Evolutionary conservation across 352 stramenopile species (phyloP).

Genomic region (Hyaloperonospora brassicae): DNA sequence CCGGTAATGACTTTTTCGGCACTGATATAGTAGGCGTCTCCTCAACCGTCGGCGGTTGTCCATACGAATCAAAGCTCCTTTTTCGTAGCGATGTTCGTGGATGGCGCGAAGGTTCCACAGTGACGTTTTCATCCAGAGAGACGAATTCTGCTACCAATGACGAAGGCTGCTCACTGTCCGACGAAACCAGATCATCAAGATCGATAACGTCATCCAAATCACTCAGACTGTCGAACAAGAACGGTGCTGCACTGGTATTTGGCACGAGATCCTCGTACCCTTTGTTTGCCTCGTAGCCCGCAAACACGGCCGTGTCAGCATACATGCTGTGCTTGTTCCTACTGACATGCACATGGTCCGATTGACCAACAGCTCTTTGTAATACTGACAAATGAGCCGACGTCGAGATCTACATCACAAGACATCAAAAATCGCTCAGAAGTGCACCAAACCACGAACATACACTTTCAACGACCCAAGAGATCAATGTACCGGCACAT

Average conservation of each 20-base stretch:
- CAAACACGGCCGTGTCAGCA: slow-evolving; percentile 2
- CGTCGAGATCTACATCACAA: background rate
- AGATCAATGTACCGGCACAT: slow-evolving; percentile 8
- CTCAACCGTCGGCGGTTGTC: slow-evolving; percentile 3
- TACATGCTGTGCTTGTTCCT: slow-evolving; percentile 6
- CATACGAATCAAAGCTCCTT: slow-evolving; percentile 6
- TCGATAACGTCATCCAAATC: slow-evolving; percentile 55
- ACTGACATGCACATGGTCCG: slow-evolving; percentile 13
- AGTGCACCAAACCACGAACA: too few relatives aligned
- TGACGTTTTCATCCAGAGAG: slow-evolving; percentile 24
- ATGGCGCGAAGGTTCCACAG: slow-evolving; percentile 12
- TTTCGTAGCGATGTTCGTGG: slow-evolving; percentile 12
- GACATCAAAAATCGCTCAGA: too few relatives aligned
- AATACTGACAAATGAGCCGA: slow-evolving; percentile 7
- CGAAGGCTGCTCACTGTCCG: slow-evolving; percentile 29
- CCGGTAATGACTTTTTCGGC: slow-evolving; percentile 6
- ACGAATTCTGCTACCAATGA: slow-evolving; percentile 23
- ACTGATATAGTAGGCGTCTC: slow-evolving; percentile 3
- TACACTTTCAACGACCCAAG: too few relatives aligned
- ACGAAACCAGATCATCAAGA: slow-evolving; percentile 44
- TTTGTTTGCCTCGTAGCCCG: slow-evolving; percentile 14
- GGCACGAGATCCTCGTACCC: slow-evolving; percentile 12
- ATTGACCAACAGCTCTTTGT: slow-evolving; percentile 7
- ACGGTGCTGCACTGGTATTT: slow-evolving; percentile 24
- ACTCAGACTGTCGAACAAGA: slow-evolving; percentile 42